phyloP scores from a whole-genome alignment of 2,329 filamentous ascomycete genomes.

The Penicillium freii region DNA sequence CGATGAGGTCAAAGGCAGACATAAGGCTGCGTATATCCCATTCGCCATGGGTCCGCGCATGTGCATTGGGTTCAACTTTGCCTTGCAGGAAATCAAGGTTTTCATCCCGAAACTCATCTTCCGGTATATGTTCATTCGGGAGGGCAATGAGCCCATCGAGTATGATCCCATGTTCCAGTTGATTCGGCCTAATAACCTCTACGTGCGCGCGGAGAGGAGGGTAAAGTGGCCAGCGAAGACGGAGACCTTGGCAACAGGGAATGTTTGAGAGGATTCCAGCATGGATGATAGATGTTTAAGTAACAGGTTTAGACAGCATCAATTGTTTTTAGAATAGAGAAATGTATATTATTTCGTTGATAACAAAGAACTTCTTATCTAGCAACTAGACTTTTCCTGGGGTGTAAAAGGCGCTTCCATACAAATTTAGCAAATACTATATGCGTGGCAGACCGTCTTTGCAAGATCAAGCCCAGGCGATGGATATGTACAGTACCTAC shows the following conservation, averaged over 20 bases:
- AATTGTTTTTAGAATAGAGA: neutral
- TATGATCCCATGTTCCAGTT: constrained; percentile 33
- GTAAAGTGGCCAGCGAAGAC: constrained; percentile 17
- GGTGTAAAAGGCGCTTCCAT: neutral
- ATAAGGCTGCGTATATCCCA: too few species aligned
- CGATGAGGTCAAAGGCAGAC: too few species aligned
- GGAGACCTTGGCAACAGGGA: neutral
- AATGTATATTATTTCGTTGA: neutral
- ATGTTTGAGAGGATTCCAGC: neutral
- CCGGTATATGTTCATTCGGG: constrained; percentile 56
- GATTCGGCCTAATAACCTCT: constrained; percentile 30
- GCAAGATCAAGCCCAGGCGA: neutral
- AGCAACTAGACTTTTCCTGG: too few species aligned
- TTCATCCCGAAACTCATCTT: constrained; percentile 57
- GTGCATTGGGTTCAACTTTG: too few species aligned
- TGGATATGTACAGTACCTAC: neutral
- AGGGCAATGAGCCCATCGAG: constrained; percentile 49
- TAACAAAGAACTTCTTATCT: neutral
- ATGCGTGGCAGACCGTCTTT: neutral
- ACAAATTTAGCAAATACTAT: neutral
- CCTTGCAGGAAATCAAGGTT: constrained; percentile 56
- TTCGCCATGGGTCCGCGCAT: too few species aligned
- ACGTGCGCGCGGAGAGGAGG: constrained; percentile 21
- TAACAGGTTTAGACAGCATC: too few species aligned
- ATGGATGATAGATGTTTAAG: neutral